These are phyloP conservation scores for Kwoniella pini DNA, from an alignment of 768 basidiomycete species.

Conservation along the genomic window DNA sequence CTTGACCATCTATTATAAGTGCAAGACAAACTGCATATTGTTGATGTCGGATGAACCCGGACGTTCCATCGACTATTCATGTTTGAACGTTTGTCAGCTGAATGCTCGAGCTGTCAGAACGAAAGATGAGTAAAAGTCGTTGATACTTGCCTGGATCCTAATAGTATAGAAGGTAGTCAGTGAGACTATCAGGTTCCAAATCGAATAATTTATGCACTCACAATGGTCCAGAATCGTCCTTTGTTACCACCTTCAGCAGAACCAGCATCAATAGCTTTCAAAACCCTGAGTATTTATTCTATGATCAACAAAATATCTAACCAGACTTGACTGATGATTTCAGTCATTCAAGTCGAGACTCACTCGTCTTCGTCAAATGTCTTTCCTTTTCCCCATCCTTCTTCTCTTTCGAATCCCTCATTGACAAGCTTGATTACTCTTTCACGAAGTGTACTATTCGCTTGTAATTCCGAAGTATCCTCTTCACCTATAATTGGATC, in stretches of 20 bases:
- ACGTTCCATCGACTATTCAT: conserved; percentile 93
- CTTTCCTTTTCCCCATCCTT: conserved; percentile 50
- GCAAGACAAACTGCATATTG: conserved; percentile 93
- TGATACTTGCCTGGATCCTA: conserved; percentile 29
- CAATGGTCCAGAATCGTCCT: conserved; percentile 60
- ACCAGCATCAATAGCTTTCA: conserved; percentile 85
- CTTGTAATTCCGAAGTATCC: conserved; percentile 76
- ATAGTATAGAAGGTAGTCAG: background rate
- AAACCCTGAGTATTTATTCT: conserved; percentile 62
- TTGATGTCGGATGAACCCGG: conserved; percentile 86
- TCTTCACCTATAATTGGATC: conserved; percentile 95
- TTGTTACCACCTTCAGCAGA: conserved; percentile 63
- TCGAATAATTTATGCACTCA: conserved; percentile 19
- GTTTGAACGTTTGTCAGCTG: no score
- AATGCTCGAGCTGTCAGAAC: no score
- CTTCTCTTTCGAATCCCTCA: conserved; percentile 66
- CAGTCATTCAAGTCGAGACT: no score
- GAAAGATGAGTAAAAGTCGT: no score
- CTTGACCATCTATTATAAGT: conserved; percentile 73
- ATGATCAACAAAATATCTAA: no score
- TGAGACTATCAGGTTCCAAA: conserved; percentile 3
- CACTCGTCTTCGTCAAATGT: conserved; percentile 43
- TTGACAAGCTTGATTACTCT: conserved; percentile 81
- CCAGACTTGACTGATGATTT: no score
- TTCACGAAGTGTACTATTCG: conserved; percentile 60